Percentiles rank a stretch among this genome's conserved stretches.
Conservation (phyloP, 1,284 basidiomycete species). For the Malassezia vespertilionis region DNA sequence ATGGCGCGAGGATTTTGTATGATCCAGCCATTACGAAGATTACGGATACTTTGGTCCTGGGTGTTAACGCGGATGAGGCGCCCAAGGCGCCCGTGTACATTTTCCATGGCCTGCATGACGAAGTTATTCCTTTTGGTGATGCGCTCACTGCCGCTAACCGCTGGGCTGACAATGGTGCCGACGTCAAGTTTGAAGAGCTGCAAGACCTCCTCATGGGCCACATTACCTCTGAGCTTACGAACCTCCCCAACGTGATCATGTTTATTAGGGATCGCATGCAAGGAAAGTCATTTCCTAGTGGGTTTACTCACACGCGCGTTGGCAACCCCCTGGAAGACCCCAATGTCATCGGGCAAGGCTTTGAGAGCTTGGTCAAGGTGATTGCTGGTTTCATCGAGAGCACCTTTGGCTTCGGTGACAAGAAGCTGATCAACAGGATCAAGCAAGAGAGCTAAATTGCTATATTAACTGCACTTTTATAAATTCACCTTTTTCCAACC, state of each 20-base stretch:
- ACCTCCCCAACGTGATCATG: conserved; percentile 19
- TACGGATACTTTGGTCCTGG: no score
- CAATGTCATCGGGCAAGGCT: neutral
- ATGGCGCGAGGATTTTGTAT: no score
- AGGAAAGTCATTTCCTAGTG: conserved; percentile 7
- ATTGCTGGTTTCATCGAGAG: neutral
- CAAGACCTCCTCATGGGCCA: conserved; percentile 23
- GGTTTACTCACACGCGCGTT: neutral
- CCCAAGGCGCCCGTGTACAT: neutral
- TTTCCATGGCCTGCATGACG: neutral
- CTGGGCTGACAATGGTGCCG: conserved; percentile 25
- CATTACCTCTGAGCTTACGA: conserved; percentile 20
- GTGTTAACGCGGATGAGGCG: neutral
- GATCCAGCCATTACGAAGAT: no score
- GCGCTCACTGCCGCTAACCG: neutral
- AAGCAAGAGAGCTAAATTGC: no score
- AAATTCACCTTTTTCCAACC: no score
- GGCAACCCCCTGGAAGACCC: neutral
- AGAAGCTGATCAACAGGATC: no score
- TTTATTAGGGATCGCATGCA: conserved; percentile 22
- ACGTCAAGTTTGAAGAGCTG: conserved; percentile 23
- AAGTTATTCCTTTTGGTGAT: conserved; percentile 2
- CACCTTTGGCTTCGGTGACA: neutral
- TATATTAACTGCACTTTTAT: no score
- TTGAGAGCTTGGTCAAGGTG: neutral